Evolutionary conservation across 495 filamentous ascomycete genomes (phyloP), one percentile per base, ranked within the genome.

Genomic region (Apiosordaria backusii): DNA sequence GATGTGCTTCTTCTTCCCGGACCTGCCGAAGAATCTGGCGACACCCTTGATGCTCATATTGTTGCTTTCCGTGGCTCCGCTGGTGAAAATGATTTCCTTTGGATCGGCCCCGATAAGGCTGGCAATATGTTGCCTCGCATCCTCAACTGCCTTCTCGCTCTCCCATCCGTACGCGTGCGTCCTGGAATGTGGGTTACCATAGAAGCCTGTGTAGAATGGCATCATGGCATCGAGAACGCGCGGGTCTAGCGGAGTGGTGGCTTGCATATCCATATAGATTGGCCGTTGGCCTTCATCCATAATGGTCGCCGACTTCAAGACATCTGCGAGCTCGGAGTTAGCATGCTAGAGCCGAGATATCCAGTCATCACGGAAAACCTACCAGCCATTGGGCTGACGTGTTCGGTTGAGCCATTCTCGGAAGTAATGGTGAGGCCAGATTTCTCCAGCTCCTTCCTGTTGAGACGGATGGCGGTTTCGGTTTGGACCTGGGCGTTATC

Each of bases 21-120:
- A 89, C 60, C 91, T 84, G 62, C 90, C 90, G 77, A 97, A 97
- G 79, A 99, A 99, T 25, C 93, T 82, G 10, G 95, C 94, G 24
- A 99, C 95, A 63, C 95, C 95, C 79, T 99, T 99, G 82, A 98
- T 90, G 74, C 91, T 96, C 95, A 99, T 99, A 72, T 99, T 99
- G 81, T 99, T 99, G 75, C 92, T 97, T 82, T 99, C 95, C 0
- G 95, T 99, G 21, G 95, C 95, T 64, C 95, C 95, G 69, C 92
- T 97, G 6, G 95, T 99, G 79, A 97, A 98, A 73, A 99, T 95
- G 67, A 99, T 98, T 72, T 99, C 95, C 78, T 98, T 99, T 6
- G 95, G 83, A 74, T 99, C 91, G 16, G 95, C 96, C 27, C 96
- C 95, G 65, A 99, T 93, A 52, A 99, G 82, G 22, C 84, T 84